Base-by-base conservation (phyloP, 1,139 yeast species). In the Candida frijolesensis region DNA sequence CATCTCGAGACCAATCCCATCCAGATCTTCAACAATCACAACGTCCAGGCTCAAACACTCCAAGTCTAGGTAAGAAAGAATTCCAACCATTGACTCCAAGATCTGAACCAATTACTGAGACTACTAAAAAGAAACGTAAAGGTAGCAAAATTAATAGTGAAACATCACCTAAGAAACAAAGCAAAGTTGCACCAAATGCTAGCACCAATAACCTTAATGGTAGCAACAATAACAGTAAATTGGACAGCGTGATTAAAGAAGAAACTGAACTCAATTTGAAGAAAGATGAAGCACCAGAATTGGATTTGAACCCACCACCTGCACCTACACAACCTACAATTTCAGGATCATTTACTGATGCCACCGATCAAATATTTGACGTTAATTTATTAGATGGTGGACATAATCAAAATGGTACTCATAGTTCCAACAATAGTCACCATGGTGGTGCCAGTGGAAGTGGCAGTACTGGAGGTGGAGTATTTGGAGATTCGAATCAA, bases 51-150 rank as follows among this genome's bases (percentile, higher is more conserved):
- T 44, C 51, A 11, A 60, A 58, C 48, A 63, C 74, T 7, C 72
- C 74, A 8, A 63, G 66, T 39, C 61, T 60, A 27, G 56, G 64
- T 7, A 67, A 66, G 55, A 72, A 73, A 54, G 80, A 75, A 46
- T 70, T 71, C 54, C 61, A 70, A 8, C 80, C 80, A 2, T 67
- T 74, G 35, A 76, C 80, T 0, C 80, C 80, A 11, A 70, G 77
- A 1, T 70, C 78, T 6, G 80, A 73, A 54, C 63, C 71, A 25
- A 64, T 68, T 41, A 59, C 57, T 46, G 70, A 67, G 27, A 51
- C 50, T 22, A 56, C 71, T 58, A 58, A 70, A 49, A 44, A 44
- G 46, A 65, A 66, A 52, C 57, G 70, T 15, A 70, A 66, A 56
- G 63, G 58, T 46, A 49, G 60, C 18, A 49, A 55, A 8, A 53